Conservation (phyloP, 2,329 filamentous ascomycete genomes). For the Aspergillus costaricaensis region DNA sequence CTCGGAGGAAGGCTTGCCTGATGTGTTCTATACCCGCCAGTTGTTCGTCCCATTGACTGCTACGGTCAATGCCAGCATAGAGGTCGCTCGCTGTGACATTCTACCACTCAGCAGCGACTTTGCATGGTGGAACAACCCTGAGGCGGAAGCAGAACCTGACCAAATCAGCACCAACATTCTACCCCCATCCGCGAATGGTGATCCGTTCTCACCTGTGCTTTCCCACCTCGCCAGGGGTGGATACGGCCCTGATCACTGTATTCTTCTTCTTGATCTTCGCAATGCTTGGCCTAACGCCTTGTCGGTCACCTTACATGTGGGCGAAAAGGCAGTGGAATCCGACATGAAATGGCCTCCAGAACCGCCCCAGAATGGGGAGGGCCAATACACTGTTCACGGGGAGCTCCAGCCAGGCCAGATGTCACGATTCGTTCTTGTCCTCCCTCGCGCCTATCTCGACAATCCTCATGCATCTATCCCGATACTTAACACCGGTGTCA, state of each 20-base stretch:
- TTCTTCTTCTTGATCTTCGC: constrained; percentile 79
- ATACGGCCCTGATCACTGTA: constrained; percentile 65
- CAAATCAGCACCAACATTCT: constrained; percentile 12
- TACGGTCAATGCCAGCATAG: constrained; percentile 89
- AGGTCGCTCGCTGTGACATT: constrained; percentile 77
- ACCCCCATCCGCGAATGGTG: constrained; percentile 31
- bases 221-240: constrained; percentile 43
- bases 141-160: constrained; percentile 10
- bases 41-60: constrained; percentile 78
- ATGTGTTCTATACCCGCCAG: constrained; percentile 81
- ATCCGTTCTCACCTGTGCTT: constrained; percentile 50
- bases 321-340: constrained; percentile 27
- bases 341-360: not conserved
- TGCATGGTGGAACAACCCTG: constrained; percentile 58
- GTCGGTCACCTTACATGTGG: constrained; percentile 61
- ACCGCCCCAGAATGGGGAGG: constrained; percentile 19
- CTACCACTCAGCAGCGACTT: constrained; percentile 70
- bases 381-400: constrained; percentile 42
- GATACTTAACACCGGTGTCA: constrained; percentile 74
- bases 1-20: constrained; percentile 65
- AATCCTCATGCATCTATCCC: constrained; percentile 78
- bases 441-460: constrained; percentile 74
- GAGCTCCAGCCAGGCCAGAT: constrained; percentile 62
- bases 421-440: constrained; percentile 71
- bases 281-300: constrained; percentile 88